Percentiles rank a stretch among this genome's conserved stretches.
phyloP scores from a whole-genome alignment of 345 rosid genomes.

The Brassica napus region Da-Ae NC_063443.1:15287001-15287500 shows the following conservation, averaged over 20 bases:
- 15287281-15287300: slow-evolving; percentile 26
- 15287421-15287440: slow-evolving; percentile 30
- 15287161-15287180: slow-evolving; percentile 76
- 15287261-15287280: slow-evolving; percentile 4
- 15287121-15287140: neutral
- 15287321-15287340: slow-evolving; percentile 33
- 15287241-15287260: slow-evolving; percentile 58
- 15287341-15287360: slow-evolving; percentile 40
- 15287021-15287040: slow-evolving; percentile 61
- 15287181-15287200: slow-evolving; percentile 59
- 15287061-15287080: slow-evolving; percentile 75
- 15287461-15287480: neutral
- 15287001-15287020: slow-evolving; percentile 83
- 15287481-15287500: slow-evolving; percentile 19
- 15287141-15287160: slow-evolving; percentile 24
- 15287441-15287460: slow-evolving; percentile 26
- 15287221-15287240: slow-evolving; percentile 55
- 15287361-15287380: slow-evolving; percentile 46
- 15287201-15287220: slow-evolving; percentile 45
- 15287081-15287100: slow-evolving; percentile 1
- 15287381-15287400: slow-evolving; percentile 47
- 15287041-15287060: slow-evolving; percentile 53
- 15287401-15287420: slow-evolving; percentile 51
- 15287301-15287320: slow-evolving; percentile 32
- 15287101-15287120: neutral